These are phyloP conservation scores for Calophaca sinica DNA, from an alignment of 306 rosid species.

Conservation along the genomic window DNA sequence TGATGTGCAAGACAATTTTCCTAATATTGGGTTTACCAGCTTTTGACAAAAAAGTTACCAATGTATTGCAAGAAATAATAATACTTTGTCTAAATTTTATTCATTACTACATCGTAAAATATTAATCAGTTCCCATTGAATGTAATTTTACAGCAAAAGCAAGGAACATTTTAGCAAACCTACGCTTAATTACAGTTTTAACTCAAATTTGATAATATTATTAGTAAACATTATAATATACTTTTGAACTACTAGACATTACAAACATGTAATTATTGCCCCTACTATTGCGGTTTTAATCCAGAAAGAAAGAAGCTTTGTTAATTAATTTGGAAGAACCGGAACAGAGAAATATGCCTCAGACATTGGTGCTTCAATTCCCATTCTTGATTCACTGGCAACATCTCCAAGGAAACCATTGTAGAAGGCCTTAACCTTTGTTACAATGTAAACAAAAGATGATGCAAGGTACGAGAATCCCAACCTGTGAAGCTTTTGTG, in stretches of 20 bases:
- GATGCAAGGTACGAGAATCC: conserved; percentile 60
- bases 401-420: conserved; percentile 62
- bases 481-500: conserved; percentile 47
- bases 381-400: conserved; percentile 39
- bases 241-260: neutral
- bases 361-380: conserved; percentile 50
- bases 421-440: conserved; percentile 60
- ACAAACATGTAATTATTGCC: neutral
- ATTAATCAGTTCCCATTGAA: neutral
- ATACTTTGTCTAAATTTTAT: neutral
- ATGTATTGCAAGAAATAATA: neutral
- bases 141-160: conserved; percentile 5
- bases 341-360: conserved; percentile 72
- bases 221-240: neutral
- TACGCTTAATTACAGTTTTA: conserved; percentile 24
- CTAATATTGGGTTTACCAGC: neutral
- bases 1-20: neutral
- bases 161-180: conserved; percentile 38
- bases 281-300: neutral
- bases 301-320: neutral
- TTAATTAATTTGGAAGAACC: conserved; percentile 48
- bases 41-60: neutral
- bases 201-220: conserved; percentile 29
- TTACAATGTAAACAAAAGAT: conserved; percentile 55
- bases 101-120: neutral